phyloP scores from a whole-genome alignment of 208 protist genomes.

The Acanthamoeba polyphaga region DNA sequence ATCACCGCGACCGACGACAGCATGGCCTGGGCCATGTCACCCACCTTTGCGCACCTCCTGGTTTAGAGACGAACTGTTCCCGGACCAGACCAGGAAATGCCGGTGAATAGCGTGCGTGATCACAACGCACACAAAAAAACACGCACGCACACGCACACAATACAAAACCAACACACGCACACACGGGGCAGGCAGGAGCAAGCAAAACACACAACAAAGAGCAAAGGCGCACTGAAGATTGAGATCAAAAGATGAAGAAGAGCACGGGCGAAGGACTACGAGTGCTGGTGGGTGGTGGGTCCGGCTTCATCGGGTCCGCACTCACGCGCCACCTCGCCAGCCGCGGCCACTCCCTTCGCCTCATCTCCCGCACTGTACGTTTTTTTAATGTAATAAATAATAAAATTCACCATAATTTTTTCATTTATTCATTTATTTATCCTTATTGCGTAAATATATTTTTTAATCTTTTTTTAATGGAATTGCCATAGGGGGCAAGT shows the following conservation, averaged over 20 bases:
- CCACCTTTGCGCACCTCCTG: neutral
- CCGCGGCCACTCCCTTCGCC: neutral
- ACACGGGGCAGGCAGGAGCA: neutral
- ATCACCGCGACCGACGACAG: neutral
- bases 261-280: constrained; percentile 20
- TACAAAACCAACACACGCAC: too few relatives aligned
- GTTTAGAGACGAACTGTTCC: too few relatives aligned
- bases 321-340: constrained; percentile 11
- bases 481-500: neutral
- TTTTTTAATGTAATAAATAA: neutral
- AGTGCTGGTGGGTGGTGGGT: constrained; percentile 67
- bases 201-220: neutral
- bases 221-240: neutral
- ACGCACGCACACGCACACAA: too few relatives aligned
- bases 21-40: neutral
- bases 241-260: neutral
- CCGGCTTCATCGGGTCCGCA: constrained; percentile 58
- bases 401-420: neutral
- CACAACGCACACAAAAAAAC: too few relatives aligned
- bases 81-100: too few relatives aligned
- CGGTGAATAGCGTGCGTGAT: too few relatives aligned
- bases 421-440: neutral
- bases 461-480: neutral
- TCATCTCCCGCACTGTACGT: neutral
- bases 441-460: neutral